Base-by-base conservation (phyloP, 768 basidiomycete genomes). In the Mrakia hoshinonis region DNA sequence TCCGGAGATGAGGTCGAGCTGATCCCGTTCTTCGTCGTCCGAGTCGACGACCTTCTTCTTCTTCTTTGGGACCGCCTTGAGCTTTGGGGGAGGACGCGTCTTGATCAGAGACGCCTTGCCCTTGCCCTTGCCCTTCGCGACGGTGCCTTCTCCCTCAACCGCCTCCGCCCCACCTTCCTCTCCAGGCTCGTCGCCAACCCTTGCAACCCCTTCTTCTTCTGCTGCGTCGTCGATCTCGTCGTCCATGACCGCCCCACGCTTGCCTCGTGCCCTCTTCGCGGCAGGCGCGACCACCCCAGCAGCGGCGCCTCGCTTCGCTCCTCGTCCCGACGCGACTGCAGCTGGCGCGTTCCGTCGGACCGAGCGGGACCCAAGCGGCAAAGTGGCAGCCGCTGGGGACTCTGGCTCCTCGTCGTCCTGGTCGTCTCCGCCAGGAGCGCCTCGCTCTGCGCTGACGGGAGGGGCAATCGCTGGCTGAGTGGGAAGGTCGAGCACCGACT, bases 371-470 rank as follows among this genome's bases (percentile, higher is more conserved):
- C 12, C 58, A 3, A 36, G 15, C 15, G 34, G 58, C 6, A 61
- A 36, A 22, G 15, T 3, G 36, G 4, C 18, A 7, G 18, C 34
- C 55, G 6, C 31, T 22, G 20, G 4, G 58, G n/a, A 31, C 22
- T 34, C 31, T 12, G 20, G 11, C 31, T 22, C 31, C 22, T 5
- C 31, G 11, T 10, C 31, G 58, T 36, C 31, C 31, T 36, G 58
- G 34, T 20, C 31, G 18, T 43, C 43, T 43, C 43, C 43, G 15
- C 31, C 34, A 36, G 34, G 34, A 34, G 10, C 22, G 18, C 34
- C 58, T 36, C 58, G 36, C 6, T 31, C 58, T 18, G 58, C 31
- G 34, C 58, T 61, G 58, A 61, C 58, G 36, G 58, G 58, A 34
- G 58, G 2, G 36, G 34, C 58, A 31, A 61, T 36, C 22, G 36